Base-by-base conservation (phyloP, 352 stramenopile genomes). In the Phytophthora hybrid region DNA sequence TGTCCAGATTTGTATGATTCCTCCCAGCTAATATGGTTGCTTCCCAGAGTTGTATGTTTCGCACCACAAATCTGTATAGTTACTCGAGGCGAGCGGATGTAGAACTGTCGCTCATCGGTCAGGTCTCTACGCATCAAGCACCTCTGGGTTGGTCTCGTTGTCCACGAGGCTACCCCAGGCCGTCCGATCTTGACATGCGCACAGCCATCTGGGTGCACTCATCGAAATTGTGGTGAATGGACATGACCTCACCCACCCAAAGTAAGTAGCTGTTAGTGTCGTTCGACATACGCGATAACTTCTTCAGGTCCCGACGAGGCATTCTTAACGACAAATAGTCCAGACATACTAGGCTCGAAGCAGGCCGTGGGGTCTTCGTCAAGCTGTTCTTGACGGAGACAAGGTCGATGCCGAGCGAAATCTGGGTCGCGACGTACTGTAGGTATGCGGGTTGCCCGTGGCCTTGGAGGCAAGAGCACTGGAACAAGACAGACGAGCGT, bases 281-380 rank as follows among this genome's bases (percentile, higher is more conserved):
- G 69, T 90, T 98, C 63, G 83, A 95, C 39, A 99, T 96, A 37
- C 93, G 80, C 49, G 95, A 91, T 79, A 99, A 99, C 82, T 99
- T 99, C 66, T 97, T 97, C 68, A 99, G 71, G 84, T 99, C 97
- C 88, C 97, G 99, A 60, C 97, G 91, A 54, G 98, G 98, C 68
- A 99, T 26, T 97, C 85, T 99, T 99, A 54, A 95, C 88, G 16
- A 99, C 97, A 91, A 97, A 84, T 99, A 99, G 80, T 99, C 98
- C 52, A 99, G 79, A 26, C 23, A 26, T 26, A 71, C 93, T 98
- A n/a, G 97, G 98, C 84, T 99, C 98, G n/a, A n/a, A n/a, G n/a
- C n/a, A n/a, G n/a, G n/a, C n/a, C n/a, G 71, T 99, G 99, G 82
- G 94, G 99, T 98, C 84, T 99, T 98, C 39, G 96, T 99, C 41